Evolutionary conservation across 2,329 filamentous ascomycete species (phyloP).

Genomic region (Fonsecaea monophora): DNA sequence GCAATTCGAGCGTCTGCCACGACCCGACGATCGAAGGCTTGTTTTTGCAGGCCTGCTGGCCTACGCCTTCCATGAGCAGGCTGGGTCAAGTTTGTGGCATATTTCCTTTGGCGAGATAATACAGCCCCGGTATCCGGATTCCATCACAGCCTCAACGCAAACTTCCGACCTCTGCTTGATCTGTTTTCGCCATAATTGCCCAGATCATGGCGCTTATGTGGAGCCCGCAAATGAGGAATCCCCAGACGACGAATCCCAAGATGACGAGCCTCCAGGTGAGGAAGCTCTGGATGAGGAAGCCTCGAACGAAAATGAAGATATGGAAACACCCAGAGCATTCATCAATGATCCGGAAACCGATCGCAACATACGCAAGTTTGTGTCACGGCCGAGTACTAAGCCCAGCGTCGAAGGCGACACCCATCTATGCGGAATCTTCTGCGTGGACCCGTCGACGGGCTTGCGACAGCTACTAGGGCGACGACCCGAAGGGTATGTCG

Average conservation of each 20-base stretch:
- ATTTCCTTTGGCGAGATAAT: conserved; percentile 28
- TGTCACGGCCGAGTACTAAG: conserved; percentile 16
- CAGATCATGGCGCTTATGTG: conserved; percentile 38
- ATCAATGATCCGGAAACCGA: conserved; percentile 38
- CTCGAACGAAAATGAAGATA: conserved; percentile 18
- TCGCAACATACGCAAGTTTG: conserved; percentile 35
- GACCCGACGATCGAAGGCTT: conserved; percentile 29
- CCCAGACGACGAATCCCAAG: too few relatives aligned
- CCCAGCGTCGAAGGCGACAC: neutral
- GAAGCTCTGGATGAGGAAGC: too few relatives aligned
- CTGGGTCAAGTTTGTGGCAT: conserved; percentile 38
- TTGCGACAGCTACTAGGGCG: conserved; percentile 26
- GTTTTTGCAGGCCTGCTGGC: conserved; percentile 28
- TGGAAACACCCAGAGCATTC: conserved; percentile 32
- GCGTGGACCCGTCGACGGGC: conserved; percentile 31
- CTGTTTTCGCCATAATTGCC: conserved; percentile 39
- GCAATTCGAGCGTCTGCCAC: conserved; percentile 21
- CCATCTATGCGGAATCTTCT: conserved; percentile 40
- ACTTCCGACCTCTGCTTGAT: conserved; percentile 33
- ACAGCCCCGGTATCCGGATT: conserved; percentile 22
- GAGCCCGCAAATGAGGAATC: conserved; percentile 18
- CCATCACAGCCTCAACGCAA: conserved; percentile 2
- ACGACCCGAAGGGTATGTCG: conserved; percentile 18
- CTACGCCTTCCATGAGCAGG: conserved; percentile 31
- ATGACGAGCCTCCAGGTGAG: too few relatives aligned